These are phyloP conservation scores for Venturia pyrina DNA, from an alignment of 2,329 filamentous ascomycete genomes.

Conservation along the genomic window DNA sequence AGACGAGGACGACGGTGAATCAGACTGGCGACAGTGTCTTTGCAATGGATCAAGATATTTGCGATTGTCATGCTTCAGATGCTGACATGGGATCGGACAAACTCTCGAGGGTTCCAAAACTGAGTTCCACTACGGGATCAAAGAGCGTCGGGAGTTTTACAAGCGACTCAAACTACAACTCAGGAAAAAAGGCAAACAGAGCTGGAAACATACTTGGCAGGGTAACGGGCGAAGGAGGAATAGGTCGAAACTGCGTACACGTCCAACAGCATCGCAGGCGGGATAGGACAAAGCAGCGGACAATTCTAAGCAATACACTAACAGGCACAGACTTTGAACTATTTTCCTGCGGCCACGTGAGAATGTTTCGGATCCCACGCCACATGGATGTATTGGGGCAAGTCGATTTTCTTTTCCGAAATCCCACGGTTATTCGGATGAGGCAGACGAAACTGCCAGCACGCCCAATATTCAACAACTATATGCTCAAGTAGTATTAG, in stretches of 20 bases:
- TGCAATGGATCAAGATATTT: too few relatives aligned
- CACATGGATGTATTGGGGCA: background rate
- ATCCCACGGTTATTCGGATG: background rate
- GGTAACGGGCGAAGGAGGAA: background rate
- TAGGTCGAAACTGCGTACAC: background rate
- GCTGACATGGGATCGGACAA: background rate
- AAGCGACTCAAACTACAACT: background rate
- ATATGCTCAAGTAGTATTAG: background rate
- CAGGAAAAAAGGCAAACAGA: background rate
- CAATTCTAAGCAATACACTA: background rate
- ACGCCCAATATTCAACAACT: background rate
- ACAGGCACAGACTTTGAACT: background rate
- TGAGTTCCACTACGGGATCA: background rate
- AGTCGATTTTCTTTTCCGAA: background rate
- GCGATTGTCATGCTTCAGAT: background rate
- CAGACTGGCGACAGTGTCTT: too few relatives aligned
- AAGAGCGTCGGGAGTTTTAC: background rate
- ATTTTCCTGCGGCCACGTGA: background rate
- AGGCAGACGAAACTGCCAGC: background rate
- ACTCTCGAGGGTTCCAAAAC: background rate
- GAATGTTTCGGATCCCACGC: background rate
- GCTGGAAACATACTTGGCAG: background rate
- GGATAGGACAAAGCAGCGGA: background rate
- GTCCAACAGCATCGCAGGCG: background rate
- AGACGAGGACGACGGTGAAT: too few relatives aligned